Evolutionary conservation across 192 early-diverging fungal genomes (phyloP).

Genomic region (Coemansia sp.): DNA sequence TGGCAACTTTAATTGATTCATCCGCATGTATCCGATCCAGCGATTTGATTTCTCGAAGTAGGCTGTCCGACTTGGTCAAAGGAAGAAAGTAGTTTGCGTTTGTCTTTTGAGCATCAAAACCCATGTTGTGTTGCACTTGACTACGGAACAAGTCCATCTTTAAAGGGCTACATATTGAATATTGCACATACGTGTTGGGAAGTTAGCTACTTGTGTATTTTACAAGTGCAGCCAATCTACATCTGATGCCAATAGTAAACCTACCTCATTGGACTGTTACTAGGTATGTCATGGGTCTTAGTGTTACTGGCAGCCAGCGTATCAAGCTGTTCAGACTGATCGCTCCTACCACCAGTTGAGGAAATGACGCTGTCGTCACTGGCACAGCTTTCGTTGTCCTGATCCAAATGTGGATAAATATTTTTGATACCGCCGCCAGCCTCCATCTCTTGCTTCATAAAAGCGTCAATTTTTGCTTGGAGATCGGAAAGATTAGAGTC

Average conservation of each 20-base stretch:
- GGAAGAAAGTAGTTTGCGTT: slow-evolving; percentile 24
- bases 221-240: background rate
- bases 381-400: background rate
- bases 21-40: slow-evolving; percentile 48
- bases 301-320: background rate
- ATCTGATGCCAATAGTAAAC: background rate
- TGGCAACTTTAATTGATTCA: slow-evolving; percentile 85
- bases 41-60: slow-evolving; percentile 31
- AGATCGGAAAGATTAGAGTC: background rate
- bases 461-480: background rate
- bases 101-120: slow-evolving; percentile 4
- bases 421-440: background rate
- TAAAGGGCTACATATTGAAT: slow-evolving; percentile 18
- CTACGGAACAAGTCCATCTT: slow-evolving; percentile 33
- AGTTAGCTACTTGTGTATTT: background rate
- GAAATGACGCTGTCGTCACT: background rate
- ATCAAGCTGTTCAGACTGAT: background rate
- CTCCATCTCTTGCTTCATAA: background rate
- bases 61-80: slow-evolving; percentile 20
- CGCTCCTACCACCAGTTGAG: background rate
- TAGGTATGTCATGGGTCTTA: background rate
- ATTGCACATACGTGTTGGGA: background rate
- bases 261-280: slow-evolving; percentile 4
- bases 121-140: slow-evolving; percentile 25
- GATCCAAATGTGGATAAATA: background rate